Evolutionary conservation across 352 stramenopile species (phyloP), one percentile per base, ranked within the genome.

Genomic region (Pythium brassicae): DNA sequence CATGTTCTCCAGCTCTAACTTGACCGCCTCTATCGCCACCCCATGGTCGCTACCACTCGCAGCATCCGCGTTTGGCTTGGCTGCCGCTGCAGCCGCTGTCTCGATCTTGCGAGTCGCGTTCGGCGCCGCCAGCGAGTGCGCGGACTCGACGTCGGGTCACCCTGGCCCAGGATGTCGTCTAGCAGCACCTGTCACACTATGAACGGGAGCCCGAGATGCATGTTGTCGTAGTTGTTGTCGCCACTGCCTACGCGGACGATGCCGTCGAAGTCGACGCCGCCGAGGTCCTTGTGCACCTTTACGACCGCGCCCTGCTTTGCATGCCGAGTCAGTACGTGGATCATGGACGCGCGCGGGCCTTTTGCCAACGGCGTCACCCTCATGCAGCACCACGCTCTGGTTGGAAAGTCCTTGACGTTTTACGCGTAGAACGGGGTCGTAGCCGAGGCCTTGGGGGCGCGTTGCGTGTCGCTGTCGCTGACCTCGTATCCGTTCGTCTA

Each of bases 141-240:
- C 75, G 74, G 89, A 91, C 65, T 91, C 78, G 8, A 93, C 80
- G 52, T 76, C n/a, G n/a, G 78, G 61, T 93, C 83, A 10, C 80
- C 83, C 23, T 83, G 76, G 14, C 57, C 69, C 4, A 93, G 61
- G 12, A 83, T 52, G 45, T 89, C 78, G 11, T 72, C 74, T 42
- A 75, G 74, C 48, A 93, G 68, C 51, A 93, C 78, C 35, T 72
- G 68, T 11, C 75, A 67, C 49, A 68, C 66, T 5, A 62, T 61
- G 58, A 84, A 93, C 17, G 61, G 63, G 3, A 78, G 68, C 11
- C 83, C 73, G 14, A 76, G 22, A 1, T 29, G 14, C 1, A 19
- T 20, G 9, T 57, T 45, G 4, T 71, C 57, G 42, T 23, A 50
- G 5, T 62, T 37, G 25, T 17, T 45, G 17, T 47, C 23, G 11